Percentiles rank a stretch among this genome's conserved stretches.
phyloP scores from a whole-genome alignment of 768 basidiomycete species.

The Tulasnella sp. region DNA sequence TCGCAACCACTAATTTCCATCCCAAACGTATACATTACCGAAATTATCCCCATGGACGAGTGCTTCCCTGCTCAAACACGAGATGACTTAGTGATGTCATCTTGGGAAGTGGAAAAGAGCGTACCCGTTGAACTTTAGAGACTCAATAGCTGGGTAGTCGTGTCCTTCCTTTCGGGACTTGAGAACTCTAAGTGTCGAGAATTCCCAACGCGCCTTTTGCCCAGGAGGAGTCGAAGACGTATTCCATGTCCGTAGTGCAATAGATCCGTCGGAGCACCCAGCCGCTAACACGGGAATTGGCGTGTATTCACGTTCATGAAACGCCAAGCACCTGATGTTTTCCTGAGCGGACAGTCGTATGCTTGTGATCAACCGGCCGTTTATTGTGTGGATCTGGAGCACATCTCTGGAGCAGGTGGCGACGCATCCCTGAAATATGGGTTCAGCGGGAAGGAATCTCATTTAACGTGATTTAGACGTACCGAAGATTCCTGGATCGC shows the following conservation, averaged over 20 bases:
- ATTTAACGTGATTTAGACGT: slow-evolving; percentile 42
- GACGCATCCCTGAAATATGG: slow-evolving; percentile 69
- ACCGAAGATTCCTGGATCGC: slow-evolving; percentile 88
- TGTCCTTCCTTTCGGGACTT: slow-evolving; percentile 56
- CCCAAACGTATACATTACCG: slow-evolving; percentile 62
- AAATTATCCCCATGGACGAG: slow-evolving; percentile 68
- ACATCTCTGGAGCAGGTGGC: slow-evolving; percentile 76
- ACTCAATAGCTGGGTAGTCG: slow-evolving; percentile 63
- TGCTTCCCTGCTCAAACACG: slow-evolving; percentile 50
- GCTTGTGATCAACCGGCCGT: slow-evolving; percentile 74
- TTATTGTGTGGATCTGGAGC: slow-evolving; percentile 83
- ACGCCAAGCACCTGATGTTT: slow-evolving; percentile 71
- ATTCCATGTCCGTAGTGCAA: slow-evolving; percentile 83
- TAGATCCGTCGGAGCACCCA: slow-evolving; percentile 73
- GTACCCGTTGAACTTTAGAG: slow-evolving; percentile 82
- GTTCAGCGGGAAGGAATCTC: background rate
- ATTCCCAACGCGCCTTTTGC: slow-evolving; percentile 72
- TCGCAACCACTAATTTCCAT: background rate
- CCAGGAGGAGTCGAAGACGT: slow-evolving; percentile 71
- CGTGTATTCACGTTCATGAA: slow-evolving; percentile 88
- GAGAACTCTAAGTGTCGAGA: slow-evolving; percentile 69
- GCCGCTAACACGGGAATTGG: slow-evolving; percentile 77
- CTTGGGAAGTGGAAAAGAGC: slow-evolving; percentile 40
- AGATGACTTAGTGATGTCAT: background rate
- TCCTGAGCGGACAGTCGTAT: slow-evolving; percentile 62